Base-by-base conservation (phyloP, 306 rosid species). In the Coriaria nepalensis region DNA sequence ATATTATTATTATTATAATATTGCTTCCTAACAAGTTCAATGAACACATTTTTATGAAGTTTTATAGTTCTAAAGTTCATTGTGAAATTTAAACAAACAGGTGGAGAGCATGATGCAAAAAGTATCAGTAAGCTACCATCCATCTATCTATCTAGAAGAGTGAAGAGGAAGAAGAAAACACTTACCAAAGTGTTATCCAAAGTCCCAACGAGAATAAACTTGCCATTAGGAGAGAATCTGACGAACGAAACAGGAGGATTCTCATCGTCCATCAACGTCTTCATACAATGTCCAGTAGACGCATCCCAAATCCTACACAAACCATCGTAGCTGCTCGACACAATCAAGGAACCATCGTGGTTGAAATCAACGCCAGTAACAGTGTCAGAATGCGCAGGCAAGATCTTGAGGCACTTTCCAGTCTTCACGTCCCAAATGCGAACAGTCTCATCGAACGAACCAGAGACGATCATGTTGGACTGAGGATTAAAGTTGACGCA, bases 271-370 rank as follows among this genome's bases (percentile, higher is more conserved):
- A 90, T 81, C 57, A 90, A 68, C 41, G 97, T 90, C 78, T 90
- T 90, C 55, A 80, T 76, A 53, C 97, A 90, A 55, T 90, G 97
- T 0, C 95, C 97, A 14, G 97, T 90, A 6, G 87, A 73, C 0
- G 97, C 92, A 60, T 90, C 81, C 67, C 97, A 90, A 45, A 83
- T 84, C 67, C 97, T 50, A 33, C 97, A 90, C 33, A 90, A 61
- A 0, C 97, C 97, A n/a, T 90, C 97, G 42, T 90, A 81, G 69
- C 97, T 90, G 33, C 97, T 90, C 0, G 97, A 90, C n/a, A 90
- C 95, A n/a, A 90, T 82, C 11, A 81, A 71, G 0, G 94, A 69
- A 0, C 97, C 97, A 5, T 81, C 94, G 8, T 87, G 82, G 37
- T 85, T 83, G 54, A 90, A 84, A 69, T 90, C 95, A 0, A 90